Conservation (phyloP, 2,329 filamentous ascomycete genomes). For the Fonsecaea nubica region DNA sequence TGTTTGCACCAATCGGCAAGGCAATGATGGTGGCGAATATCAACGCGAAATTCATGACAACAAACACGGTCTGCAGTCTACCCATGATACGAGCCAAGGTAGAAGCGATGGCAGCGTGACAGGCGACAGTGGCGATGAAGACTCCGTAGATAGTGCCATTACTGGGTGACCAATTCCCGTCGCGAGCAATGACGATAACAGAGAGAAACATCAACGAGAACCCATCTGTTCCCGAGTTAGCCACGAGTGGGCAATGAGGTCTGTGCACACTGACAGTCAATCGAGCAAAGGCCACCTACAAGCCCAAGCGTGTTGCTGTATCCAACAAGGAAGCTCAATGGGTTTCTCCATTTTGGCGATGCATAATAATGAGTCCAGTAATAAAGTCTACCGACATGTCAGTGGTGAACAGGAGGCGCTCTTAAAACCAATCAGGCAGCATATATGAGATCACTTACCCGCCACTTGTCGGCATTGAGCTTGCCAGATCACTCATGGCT, state of each 20-base stretch:
- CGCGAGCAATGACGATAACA: slow-evolving; percentile 63
- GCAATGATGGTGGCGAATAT: slow-evolving; percentile 64
- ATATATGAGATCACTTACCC: slow-evolving; percentile 38
- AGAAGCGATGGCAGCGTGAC: slow-evolving; percentile 62
- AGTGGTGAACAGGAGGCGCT: not conserved
- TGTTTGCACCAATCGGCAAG: slow-evolving; percentile 58
- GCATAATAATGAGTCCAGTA: slow-evolving; percentile 68
- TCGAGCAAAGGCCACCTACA: slow-evolving; percentile 67
- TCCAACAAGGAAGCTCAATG: slow-evolving; percentile 65
- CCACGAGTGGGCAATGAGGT: slow-evolving; percentile 26
- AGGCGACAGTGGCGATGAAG: slow-evolving; percentile 61
- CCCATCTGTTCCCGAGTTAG: slow-evolving; percentile 44
- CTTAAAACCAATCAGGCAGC: not conserved
- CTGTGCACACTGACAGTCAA: slow-evolving; percentile 56
- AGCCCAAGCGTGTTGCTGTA: slow-evolving; percentile 68
- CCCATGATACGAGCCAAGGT: slow-evolving; percentile 64
- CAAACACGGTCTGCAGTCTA: slow-evolving; percentile 63
- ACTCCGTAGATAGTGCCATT: slow-evolving; percentile 64
- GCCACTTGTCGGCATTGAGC: slow-evolving; percentile 65
- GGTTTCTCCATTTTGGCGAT: slow-evolving; percentile 61
- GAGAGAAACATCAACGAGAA: slow-evolving; percentile 65
- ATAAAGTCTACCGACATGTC: slow-evolving; percentile 53
- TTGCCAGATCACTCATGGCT: slow-evolving; percentile 59
- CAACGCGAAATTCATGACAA: slow-evolving; percentile 62
- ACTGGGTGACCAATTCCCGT: slow-evolving; percentile 63